Evolutionary conservation across 2,329 filamentous ascomycete species (phyloP).

Genomic region (Onygenales sp.): DNA sequence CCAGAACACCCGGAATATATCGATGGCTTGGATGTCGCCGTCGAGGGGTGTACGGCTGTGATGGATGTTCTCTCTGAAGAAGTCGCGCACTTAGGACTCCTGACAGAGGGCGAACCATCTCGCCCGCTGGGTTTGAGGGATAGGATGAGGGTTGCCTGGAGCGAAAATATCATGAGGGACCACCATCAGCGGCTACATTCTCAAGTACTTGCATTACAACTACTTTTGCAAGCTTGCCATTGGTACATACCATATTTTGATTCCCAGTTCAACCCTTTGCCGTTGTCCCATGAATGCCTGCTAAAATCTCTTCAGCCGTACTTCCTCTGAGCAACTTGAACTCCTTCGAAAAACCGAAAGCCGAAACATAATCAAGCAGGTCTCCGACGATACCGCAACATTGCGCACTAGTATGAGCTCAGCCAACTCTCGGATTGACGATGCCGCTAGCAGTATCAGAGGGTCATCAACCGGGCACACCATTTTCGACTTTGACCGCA

Average conservation of each 20-base stretch:
- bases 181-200: conserved; percentile 26
- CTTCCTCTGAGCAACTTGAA: conserved; percentile 25
- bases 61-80: conserved; percentile 28
- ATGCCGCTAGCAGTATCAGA: conserved; percentile 20
- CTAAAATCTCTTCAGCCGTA: conserved; percentile 15
- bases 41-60: conserved; percentile 26
- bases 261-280: neutral
- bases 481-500: conserved; percentile 24
- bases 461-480: conserved; percentile 21
- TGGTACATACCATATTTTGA: conserved; percentile 18
- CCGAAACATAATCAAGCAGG: conserved; percentile 25
- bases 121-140: conserved; percentile 16
- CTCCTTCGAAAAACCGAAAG: conserved; percentile 24
- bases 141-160: conserved; percentile 25
- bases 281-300: neutral
- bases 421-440: conserved; percentile 17
- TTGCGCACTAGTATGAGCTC: conserved; percentile 21
- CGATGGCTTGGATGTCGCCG: conserved; percentile 22
- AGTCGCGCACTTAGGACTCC: conserved; percentile 19
- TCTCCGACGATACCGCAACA: conserved; percentile 28
- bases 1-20: conserved; percentile 19
- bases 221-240: conserved; percentile 30
- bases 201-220: conserved; percentile 28
- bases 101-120: conserved; percentile 10
- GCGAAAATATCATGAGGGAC: conserved; percentile 26